A percentile compares a stretch with the other conserved stretches of the same genome.
Evolutionary conservation across 352 stramenopile species (phyloP).

Genomic region (Peronospora belbahrii): DNA sequence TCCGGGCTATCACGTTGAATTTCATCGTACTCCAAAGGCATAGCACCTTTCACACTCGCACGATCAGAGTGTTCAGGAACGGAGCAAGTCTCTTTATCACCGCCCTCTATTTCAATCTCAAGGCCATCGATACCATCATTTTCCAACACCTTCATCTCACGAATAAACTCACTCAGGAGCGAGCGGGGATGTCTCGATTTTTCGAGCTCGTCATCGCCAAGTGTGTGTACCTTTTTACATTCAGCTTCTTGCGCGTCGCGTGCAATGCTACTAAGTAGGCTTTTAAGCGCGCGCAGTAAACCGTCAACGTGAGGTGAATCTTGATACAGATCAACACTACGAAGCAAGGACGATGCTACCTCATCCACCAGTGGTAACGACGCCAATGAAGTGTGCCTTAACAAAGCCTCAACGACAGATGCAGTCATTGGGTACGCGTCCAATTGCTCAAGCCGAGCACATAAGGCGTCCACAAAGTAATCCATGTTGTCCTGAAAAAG

Average conservation of each 20-base stretch:
- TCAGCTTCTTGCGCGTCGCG: constrained; percentile 13
- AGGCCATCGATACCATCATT: constrained; percentile 24
- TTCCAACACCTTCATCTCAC: constrained; percentile 53
- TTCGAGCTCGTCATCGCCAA: not conserved
- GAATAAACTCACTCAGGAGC: constrained; percentile 43
- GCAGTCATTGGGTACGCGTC: constrained; percentile 63
- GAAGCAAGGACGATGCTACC: constrained; percentile 57
- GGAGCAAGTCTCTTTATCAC: constrained; percentile 9
- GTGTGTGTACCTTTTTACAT: not conserved
- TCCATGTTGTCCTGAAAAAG: constrained; percentile 82
- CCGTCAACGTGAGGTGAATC: constrained; percentile 40
- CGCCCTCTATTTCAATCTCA: constrained; percentile 12
- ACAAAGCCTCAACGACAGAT: constrained; percentile 64
- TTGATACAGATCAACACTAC: constrained; percentile 71
- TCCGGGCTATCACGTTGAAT: constrained; percentile 16
- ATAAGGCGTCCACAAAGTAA: constrained; percentile 82
- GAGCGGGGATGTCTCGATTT: constrained; percentile 9
- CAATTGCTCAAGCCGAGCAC: constrained; percentile 57
- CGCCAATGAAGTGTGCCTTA: constrained; percentile 53
- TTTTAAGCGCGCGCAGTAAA: constrained; percentile 55
- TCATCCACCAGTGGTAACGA: constrained; percentile 73
- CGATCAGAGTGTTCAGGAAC: constrained; percentile 5
- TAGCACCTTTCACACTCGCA: constrained; percentile 44
- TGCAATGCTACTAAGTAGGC: constrained; percentile 42
- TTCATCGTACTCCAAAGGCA: constrained; percentile 64